phyloP scores from a whole-genome alignment of 2,329 filamentous ascomycete genomes.

The Phoma sp. region DNA sequence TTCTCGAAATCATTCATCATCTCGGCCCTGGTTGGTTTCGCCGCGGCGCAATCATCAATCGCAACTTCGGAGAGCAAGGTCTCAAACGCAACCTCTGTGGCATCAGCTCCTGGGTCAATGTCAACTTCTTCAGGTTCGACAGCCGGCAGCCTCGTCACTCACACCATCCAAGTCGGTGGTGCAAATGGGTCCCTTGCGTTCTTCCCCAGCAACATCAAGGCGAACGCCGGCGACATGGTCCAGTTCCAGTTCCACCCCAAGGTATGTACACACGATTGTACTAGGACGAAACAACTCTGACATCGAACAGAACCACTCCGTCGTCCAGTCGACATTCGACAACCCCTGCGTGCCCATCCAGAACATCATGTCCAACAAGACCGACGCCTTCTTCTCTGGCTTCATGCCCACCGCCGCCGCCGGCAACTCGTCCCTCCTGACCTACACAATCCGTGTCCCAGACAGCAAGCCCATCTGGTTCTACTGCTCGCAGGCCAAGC shows the following conservation, averaged over 20 bases:
- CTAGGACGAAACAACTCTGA: constrained; percentile 12
- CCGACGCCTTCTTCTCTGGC: constrained; percentile 66
- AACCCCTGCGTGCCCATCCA: constrained; percentile 69
- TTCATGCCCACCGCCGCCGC: constrained; percentile 65
- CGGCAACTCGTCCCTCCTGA: constrained; percentile 56
- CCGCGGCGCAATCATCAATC: constrained; percentile 29
- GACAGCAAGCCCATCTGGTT: constrained; percentile 76
- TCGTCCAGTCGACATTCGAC: constrained; percentile 78
- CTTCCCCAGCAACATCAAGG: constrained; percentile 69
- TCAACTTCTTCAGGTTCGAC: constrained; percentile 12
- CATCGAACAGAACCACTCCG: constrained; percentile 69
- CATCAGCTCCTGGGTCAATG: constrained; percentile 14
- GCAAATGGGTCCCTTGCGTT: constrained; percentile 62
- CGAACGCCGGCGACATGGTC: constrained; percentile 62
- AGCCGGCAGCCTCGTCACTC: constrained; percentile 44
- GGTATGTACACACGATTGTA: constrained; percentile 32
- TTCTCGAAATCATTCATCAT: constrained; percentile 42
- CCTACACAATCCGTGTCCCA: constrained; percentile 74
- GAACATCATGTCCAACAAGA: constrained; percentile 52
- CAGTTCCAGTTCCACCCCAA: constrained; percentile 61
- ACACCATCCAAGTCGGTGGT: constrained; percentile 70
- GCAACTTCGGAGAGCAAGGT: constrained; percentile 28
- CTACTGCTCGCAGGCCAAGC: constrained; percentile 75
- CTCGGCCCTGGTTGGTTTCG: constrained; percentile 40
- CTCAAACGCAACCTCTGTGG: constrained; percentile 10